Conservation (phyloP, 208 protist species). For the Trypanosoma brucei region DNA sequence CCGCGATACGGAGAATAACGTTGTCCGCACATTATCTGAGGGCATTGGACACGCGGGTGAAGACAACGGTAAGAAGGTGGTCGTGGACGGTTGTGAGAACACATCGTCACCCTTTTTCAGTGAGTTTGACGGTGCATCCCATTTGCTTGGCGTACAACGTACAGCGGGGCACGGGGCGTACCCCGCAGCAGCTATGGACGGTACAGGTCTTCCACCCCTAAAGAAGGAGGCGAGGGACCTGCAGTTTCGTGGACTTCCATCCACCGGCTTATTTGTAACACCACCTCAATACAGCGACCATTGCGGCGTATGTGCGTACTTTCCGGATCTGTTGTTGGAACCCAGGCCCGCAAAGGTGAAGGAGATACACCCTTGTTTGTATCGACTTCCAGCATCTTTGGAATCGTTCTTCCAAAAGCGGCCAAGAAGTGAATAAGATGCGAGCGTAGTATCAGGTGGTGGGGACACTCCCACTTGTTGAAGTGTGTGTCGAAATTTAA, state of each 20-base stretch:
- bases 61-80: not conserved
- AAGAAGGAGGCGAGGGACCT: conserved; percentile 26
- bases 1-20: conserved; percentile 60
- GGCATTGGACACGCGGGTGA: too few relatives aligned
- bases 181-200: conserved; percentile 61
- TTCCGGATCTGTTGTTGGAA: conserved; percentile 29
- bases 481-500: too few relatives aligned
- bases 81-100: conserved; percentile 7
- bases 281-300: conserved; percentile 90
- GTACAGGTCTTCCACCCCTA: conserved; percentile 62
- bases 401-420: conserved; percentile 54
- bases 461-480: too few relatives aligned
- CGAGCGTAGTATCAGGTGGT: not conserved
- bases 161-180: conserved; percentile 63
- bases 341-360: conserved; percentile 34
- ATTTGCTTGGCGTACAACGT: conserved; percentile 35
- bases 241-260: conserved; percentile 55
- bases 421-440: not conserved
- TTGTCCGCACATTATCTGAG: conserved; percentile 3
- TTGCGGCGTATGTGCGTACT: conserved; percentile 65
- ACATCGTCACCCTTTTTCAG: conserved; percentile 35
- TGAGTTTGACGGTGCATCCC: conserved; percentile 44
- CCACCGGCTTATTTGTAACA: conserved; percentile 81
- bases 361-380: conserved; percentile 52
- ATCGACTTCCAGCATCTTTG: conserved; percentile 46